Conservation (phyloP, 1,284 basidiomycete species). For the Grifola frondosa region DNA sequence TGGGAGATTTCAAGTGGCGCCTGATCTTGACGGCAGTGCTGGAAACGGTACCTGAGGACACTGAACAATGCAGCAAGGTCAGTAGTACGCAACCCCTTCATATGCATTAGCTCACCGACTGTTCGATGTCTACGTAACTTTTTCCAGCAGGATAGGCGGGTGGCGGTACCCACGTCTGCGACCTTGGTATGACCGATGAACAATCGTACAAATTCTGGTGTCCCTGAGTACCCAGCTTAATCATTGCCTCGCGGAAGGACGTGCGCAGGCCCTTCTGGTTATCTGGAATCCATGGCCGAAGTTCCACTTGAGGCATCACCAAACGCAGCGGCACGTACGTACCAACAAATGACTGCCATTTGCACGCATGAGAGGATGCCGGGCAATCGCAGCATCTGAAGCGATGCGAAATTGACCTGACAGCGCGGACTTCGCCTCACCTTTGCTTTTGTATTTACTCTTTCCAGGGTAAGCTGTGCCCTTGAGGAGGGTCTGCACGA, state of each 20-base stretch:
- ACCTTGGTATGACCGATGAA: slow-evolving; percentile 9
- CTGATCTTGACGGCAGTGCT: too few species aligned
- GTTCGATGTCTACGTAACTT: background rate
- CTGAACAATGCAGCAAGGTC: too few species aligned
- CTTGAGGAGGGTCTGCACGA: slow-evolving; percentile 13
- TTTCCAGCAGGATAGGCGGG: background rate
- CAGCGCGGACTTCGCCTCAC: slow-evolving; percentile 12
- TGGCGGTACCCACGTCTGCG: slow-evolving; percentile 1
- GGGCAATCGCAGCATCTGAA: slow-evolving; percentile 20
- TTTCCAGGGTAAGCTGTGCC: slow-evolving; percentile 17
- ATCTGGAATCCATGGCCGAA: background rate
- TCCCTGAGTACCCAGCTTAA: slow-evolving; percentile 7
- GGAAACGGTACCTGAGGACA: too few species aligned
- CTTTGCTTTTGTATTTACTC: slow-evolving; percentile 9
- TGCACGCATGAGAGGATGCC: slow-evolving; percentile 13
- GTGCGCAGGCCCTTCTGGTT: slow-evolving; percentile 3
- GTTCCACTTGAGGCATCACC: background rate
- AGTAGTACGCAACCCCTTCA: too few species aligned
- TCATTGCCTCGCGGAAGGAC: slow-evolving; percentile 9
- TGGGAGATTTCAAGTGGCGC: too few species aligned
- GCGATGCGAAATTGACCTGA: slow-evolving; percentile 14
- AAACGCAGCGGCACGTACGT: background rate
- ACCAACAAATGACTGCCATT: slow-evolving; percentile 19
- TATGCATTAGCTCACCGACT: slow-evolving; percentile 3
- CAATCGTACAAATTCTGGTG: slow-evolving; percentile 14